These are phyloP conservation scores for Collybia sordida DNA, from an alignment of 768 basidiomycete genomes.

Conservation along the genomic window DNA sequence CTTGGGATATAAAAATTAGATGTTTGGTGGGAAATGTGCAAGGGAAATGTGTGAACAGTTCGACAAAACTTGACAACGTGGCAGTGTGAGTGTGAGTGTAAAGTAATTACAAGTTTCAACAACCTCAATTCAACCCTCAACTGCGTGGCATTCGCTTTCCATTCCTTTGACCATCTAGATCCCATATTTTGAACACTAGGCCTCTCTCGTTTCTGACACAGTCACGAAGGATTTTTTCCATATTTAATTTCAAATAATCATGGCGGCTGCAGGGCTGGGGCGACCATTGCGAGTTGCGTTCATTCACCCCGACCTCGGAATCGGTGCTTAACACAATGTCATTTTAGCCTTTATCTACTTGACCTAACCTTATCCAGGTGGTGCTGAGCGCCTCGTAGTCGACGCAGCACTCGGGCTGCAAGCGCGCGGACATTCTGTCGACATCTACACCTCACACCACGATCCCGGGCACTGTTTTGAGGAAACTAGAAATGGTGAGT, in stretches of 20 bases:
- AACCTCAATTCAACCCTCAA: too few relatives aligned
- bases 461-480: conserved; percentile 88
- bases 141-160: too few relatives aligned
- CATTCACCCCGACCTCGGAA: conserved; percentile 93
- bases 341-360: conserved; percentile 9
- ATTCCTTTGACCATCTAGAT: too few relatives aligned
- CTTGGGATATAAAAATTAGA: too few relatives aligned
- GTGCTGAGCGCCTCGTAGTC: conserved; percentile 92
- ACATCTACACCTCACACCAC: conserved; percentile 93
- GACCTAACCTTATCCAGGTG: conserved; percentile 46
- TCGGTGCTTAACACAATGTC: conserved; percentile 52
- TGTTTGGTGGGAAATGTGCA: too few relatives aligned
- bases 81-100: too few relatives aligned
- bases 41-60: too few relatives aligned
- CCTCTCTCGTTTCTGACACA: too few relatives aligned
- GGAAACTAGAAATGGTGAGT: conserved; percentile 84
- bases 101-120: too few relatives aligned
- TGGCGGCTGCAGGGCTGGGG: not conserved
- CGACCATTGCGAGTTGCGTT: conserved; percentile 64
- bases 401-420: conserved; percentile 93
- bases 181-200: too few relatives aligned
- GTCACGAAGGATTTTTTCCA: too few relatives aligned
- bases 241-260: not conserved
- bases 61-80: too few relatives aligned
- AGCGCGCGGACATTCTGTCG: conserved; percentile 77